Conservation (phyloP, 495 filamentous ascomycete genomes). For the Endocarpon pusillum region DNA sequence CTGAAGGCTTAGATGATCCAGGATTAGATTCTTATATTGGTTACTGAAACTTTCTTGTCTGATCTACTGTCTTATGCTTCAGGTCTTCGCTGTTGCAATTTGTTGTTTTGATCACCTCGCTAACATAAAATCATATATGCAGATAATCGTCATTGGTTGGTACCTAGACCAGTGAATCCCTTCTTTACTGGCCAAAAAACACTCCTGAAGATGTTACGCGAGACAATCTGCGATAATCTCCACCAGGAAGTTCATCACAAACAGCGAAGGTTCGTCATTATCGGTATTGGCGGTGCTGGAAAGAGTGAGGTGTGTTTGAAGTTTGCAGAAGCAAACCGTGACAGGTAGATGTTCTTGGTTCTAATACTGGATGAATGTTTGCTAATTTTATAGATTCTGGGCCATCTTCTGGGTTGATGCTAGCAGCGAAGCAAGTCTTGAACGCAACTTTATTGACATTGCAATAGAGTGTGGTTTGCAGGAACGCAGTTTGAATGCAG, state of each 20-base stretch:
- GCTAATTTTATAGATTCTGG: conserved; percentile 12
- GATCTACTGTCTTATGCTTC: too few species aligned
- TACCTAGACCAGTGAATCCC: background rate
- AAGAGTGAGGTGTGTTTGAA: conserved; percentile 5
- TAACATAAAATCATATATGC: too few species aligned
- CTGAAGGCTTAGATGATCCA: too few species aligned
- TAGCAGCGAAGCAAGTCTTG: conserved; percentile 5
- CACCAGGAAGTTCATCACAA: background rate
- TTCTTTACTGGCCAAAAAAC: conserved; percentile 3
- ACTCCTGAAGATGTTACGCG: background rate
- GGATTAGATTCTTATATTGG: too few species aligned
- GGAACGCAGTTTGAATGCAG: conserved; percentile 6
- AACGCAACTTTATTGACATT: conserved; percentile 7
- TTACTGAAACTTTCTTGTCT: too few species aligned
- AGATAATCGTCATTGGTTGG: too few species aligned
- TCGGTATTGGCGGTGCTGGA: conserved; percentile 1
- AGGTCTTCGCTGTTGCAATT: too few species aligned
- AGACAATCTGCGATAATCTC: conserved; percentile 2
- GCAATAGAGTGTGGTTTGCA: conserved; percentile 3
- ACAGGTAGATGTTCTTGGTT: conserved; percentile 5
- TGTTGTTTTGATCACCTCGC: too few species aligned
- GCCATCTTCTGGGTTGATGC: conserved; percentile 12
- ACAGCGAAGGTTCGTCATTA: conserved; percentile 4
- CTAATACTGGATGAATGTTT: too few species aligned
- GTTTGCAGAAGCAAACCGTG: conserved; percentile 2